These are phyloP conservation scores for Huntiella moniliformis DNA, from an alignment of 2,329 filamentous ascomycete species.

Conservation along the genomic window DNA sequence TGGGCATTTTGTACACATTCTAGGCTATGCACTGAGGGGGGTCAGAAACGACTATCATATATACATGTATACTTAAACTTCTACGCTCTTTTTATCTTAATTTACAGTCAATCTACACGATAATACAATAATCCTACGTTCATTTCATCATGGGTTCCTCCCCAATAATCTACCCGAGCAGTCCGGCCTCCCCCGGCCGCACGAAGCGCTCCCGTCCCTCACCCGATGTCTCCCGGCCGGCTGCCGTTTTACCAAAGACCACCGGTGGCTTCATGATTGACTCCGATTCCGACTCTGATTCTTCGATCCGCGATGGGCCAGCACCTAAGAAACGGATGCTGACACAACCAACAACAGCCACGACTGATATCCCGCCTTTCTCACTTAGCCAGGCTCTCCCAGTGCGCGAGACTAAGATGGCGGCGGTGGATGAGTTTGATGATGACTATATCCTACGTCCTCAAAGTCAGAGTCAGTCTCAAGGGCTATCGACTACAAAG, in stretches of 20 bases:
- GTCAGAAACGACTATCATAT: no score
- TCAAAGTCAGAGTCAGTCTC: not conserved
- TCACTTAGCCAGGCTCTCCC: not conserved
- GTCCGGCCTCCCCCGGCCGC: constrained; percentile 8
- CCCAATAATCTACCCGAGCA: constrained; percentile 12
- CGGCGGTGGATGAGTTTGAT: not conserved
- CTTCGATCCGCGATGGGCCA: constrained; percentile 1
- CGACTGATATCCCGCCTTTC: no score
- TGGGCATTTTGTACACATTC: no score
- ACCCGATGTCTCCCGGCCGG: constrained; percentile 2
- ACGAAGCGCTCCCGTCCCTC: constrained; percentile 11
- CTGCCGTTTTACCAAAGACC: not conserved
- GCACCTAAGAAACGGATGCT: constrained; percentile 10
- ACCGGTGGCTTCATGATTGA: constrained; percentile 12
- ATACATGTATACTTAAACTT: not conserved
- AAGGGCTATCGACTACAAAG: not conserved
- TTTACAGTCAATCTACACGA: not conserved
- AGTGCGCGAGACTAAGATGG: not conserved
- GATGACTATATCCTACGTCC: not conserved
- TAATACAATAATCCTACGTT: not conserved
- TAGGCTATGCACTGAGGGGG: no score
- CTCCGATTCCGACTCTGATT: constrained; percentile 9
- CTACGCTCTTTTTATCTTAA: not conserved
- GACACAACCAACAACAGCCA: not conserved
- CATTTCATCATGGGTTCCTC: constrained; percentile 6